Evolutionary conservation across 768 basidiomycete species (phyloP), one percentile per base, ranked within the genome.

Genomic region (Roridomyces roridus): DNA sequence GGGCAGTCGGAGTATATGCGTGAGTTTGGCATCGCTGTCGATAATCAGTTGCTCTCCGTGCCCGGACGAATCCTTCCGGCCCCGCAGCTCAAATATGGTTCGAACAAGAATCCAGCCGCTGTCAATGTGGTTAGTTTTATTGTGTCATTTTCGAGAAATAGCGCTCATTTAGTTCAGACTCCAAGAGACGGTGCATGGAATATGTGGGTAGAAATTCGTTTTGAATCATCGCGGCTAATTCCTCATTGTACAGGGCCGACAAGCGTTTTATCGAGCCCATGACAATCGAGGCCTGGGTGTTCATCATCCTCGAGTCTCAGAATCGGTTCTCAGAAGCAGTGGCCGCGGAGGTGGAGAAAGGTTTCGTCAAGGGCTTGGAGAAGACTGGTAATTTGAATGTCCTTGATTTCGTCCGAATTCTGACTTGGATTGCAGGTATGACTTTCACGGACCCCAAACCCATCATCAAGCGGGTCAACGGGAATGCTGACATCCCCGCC

Each of bases 381-480:
- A 77, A 78, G 29, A 87, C 89, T 36, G 90, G 90, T 87, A 63
- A 65, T 85, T 72, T 5, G 23, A 49, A 46, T 35, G n/a, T 10
- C 29, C 23, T 26, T 37, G 24, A 18, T 11, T 35, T 31, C 42
- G 4, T 44, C 15, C 31, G 85, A 85, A 85, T 41, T 15, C 44
- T 52, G 36, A 26, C n/a, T n/a, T n/a, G n/a, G n/a, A n/a, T n/a
- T n/a, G n/a, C 51, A 90, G 90, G 90, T 4, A 91, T 92, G n/a
- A 65, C 2, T 3, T 81, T 88, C 14, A 70, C 71, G 11, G 75
- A 81, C 28, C 70, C 63, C 0, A 21, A 78, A 82, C 80, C 80
- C 1, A 47, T 83, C 18, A 70, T 87, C 21, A 71, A 69, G 28
- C 86, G 81, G 74, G 75, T 82, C 55, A 87, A 83, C 56, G 79